Conservation (phyloP, 2,329 filamentous ascomycete genomes). For the Spiromastix sp. region DNA sequence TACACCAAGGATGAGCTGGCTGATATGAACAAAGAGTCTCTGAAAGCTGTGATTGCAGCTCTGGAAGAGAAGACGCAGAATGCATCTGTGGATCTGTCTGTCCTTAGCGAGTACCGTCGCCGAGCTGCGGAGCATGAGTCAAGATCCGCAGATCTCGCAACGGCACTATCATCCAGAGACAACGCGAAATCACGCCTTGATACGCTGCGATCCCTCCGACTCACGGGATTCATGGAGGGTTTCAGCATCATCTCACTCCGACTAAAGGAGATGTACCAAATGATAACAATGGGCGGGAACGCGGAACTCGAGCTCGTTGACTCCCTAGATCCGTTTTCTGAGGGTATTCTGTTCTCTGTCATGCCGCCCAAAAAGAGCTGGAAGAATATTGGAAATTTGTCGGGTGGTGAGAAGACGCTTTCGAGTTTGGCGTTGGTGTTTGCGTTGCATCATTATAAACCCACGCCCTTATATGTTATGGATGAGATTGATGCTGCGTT, state of each 20-base stretch:
- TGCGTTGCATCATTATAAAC: constrained; percentile 94
- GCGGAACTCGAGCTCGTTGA: constrained; percentile 96
- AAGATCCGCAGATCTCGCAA: constrained; percentile 72
- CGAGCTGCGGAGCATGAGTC: constrained; percentile 72
- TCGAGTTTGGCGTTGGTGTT: constrained; percentile 93
- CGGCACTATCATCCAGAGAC: constrained; percentile 69
- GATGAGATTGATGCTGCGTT: constrained; percentile 97
- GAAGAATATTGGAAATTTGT: constrained; percentile 97
- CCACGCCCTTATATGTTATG: constrained; percentile 97
- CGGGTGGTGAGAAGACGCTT: constrained; percentile 93
- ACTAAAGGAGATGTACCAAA: constrained; percentile 99
- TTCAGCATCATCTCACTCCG: constrained; percentile 89
- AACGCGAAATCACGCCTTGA: constrained; percentile 85
- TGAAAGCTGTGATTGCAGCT: constrained; percentile 55
- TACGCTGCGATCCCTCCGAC: constrained; percentile 75
- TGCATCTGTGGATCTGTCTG: constrained; percentile 75
- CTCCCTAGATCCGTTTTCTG: constrained; percentile 88
- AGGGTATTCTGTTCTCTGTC: constrained; percentile 92
- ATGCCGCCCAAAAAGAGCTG: constrained; percentile 99
- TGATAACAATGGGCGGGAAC: constrained; percentile 99
- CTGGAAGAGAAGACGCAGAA: constrained; percentile 72
- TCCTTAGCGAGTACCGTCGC: constrained; percentile 79
- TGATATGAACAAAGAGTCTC: constrained; percentile 51
- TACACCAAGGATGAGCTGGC: constrained; percentile 64
- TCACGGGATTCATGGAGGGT: constrained; percentile 97